Evolutionary conservation across 2,329 filamentous ascomycete genomes (phyloP).

Genomic region (Diplodia corticola): DNA sequence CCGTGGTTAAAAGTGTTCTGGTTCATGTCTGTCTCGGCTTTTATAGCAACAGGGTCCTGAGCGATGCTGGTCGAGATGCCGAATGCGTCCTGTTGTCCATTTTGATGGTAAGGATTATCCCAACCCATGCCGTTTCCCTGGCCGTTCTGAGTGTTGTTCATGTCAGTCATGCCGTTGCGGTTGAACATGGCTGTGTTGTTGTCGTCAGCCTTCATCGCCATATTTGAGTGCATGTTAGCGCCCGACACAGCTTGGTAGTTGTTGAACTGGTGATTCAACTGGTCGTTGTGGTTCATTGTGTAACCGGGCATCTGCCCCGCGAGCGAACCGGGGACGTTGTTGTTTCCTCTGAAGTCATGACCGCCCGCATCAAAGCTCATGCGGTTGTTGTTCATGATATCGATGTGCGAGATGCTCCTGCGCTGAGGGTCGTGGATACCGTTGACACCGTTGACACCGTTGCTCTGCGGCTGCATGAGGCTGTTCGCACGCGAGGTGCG

Average conservation of each 20-base stretch:
- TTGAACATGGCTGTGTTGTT: conserved; percentile 34
- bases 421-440: conserved; percentile 35
- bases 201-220: conserved; percentile 38
- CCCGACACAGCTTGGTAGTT: conserved; percentile 36
- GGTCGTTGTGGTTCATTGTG: conserved; percentile 19
- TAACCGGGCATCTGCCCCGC: conserved; percentile 25
- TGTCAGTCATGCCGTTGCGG: conserved; percentile 38
- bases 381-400: conserved; percentile 20
- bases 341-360: conserved; percentile 37
- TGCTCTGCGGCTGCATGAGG: conserved; percentile 43
- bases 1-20: conserved; percentile 38
- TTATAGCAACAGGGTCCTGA: conserved; percentile 46
- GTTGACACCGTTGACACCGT: conserved; percentile 30
- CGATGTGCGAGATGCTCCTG: conserved; percentile 27
- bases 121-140: conserved; percentile 46
- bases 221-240: conserved; percentile 38
- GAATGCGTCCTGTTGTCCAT: conserved; percentile 47
- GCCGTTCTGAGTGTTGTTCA: conserved; percentile 37
- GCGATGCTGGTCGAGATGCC: conserved; percentile 50
- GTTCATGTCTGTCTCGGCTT: conserved; percentile 47
- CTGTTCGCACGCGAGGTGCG: conserved; percentile 52
- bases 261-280: conserved; percentile 29
- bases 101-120: conserved; percentile 46
- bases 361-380: conserved; percentile 27
- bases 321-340: conserved; percentile 24